Evolutionary conservation across 2,329 filamentous ascomycete species (phyloP), one percentile per base, ranked within the genome.

Genomic region (Leptodontidium sp.): DNA sequence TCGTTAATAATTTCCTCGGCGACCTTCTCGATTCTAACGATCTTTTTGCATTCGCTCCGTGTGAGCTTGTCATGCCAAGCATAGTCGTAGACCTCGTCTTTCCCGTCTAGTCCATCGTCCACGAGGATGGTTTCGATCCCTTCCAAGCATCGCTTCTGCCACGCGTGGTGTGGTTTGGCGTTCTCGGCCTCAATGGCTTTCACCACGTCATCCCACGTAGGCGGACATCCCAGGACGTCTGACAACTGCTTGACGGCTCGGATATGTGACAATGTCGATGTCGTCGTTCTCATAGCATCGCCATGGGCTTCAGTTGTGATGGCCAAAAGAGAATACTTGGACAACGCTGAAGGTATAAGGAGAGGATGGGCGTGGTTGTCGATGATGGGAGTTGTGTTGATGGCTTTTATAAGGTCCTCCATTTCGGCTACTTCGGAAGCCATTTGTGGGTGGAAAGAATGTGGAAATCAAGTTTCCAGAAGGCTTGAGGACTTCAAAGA

Each of bases 11-110:
- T 82, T 11, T 86, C 82, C 45, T 89, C 87, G 0, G 92, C 92
- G 1, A 94, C 77, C 1, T 88, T 85, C 79, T 97, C 93, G 71
- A 97, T 92, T 9, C 93, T 87, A 21, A 95, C 88, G 65, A 97
- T 93, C 32, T 91, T 87, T 78, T 89, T 92, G 74, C 88, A 91
- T 8, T 85, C 82, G 64, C 87, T 87, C 24, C 83, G 81, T 0
- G 90, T 90, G 72, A 91, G 91, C 26, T 84, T 81, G 76, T 91
- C 85, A 76, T 93, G 90, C 86, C 88, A 91, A 5, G 81, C 76
- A 73, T 88, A 92, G 0, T 83, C 78, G 72, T 91, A 85, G 1
- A 88, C 85, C 24, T 86, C 82, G 8, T 86, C 84, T 1, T 82
- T 81, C 15, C 83, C 81, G 64, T 86, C 85, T 8, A 95, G 80